Percentiles rank a stretch among this genome's conserved stretches.
Evolutionary conservation across 2,329 filamentous ascomycete species (phyloP).

Genomic region (Aureobasidium leucospermi): DNA sequence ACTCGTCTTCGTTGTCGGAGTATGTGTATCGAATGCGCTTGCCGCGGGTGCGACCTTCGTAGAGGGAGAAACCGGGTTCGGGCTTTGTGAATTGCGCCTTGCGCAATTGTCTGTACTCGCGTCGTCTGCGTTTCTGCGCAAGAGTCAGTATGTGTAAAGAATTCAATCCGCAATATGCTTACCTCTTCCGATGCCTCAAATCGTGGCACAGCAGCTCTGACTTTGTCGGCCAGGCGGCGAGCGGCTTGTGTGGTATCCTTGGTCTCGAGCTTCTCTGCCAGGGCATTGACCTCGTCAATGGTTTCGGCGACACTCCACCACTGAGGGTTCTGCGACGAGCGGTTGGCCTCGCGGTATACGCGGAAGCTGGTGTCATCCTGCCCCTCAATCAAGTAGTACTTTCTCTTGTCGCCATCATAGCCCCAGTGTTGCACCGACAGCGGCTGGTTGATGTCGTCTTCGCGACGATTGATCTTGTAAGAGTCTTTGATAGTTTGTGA

Average conservation of each 20-base stretch:
- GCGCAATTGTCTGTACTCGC: slow-evolving; percentile 80
- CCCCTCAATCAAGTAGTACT: slow-evolving; percentile 91
- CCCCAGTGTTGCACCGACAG: slow-evolving; percentile 89
- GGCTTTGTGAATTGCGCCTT: slow-evolving; percentile 83
- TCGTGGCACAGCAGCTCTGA: slow-evolving; percentile 70
- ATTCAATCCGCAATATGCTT: slow-evolving; percentile 23
- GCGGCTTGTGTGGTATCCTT: slow-evolving; percentile 77
- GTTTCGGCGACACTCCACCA: slow-evolving; percentile 92
- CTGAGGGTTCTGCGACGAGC: slow-evolving; percentile 64
- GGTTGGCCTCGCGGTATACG: slow-evolving; percentile 88
- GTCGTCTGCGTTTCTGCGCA: slow-evolving; percentile 74
- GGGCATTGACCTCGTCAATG: slow-evolving; percentile 72
- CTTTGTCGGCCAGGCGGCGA: slow-evolving; percentile 67
- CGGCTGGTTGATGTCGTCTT: slow-evolving; percentile 71
- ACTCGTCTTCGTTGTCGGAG: slow-evolving; percentile 77
- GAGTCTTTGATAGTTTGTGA: slow-evolving; percentile 75
- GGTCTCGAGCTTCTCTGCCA: slow-evolving; percentile 69
- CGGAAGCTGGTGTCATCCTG: slow-evolving; percentile 90
- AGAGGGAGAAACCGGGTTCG: slow-evolving; percentile 83
- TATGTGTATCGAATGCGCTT: slow-evolving; percentile 97
- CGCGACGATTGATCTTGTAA: slow-evolving; percentile 81
- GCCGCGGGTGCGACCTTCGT: slow-evolving; percentile 90
- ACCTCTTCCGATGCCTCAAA: slow-evolving; percentile 93
- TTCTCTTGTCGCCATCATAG: slow-evolving; percentile 77
- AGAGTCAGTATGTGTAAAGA: slow-evolving; percentile 15